Percentiles rank a stretch among this genome's conserved stretches.
phyloP scores from a whole-genome alignment of 1,139 yeast species.

The Hanseniaspora sp. region DNA sequence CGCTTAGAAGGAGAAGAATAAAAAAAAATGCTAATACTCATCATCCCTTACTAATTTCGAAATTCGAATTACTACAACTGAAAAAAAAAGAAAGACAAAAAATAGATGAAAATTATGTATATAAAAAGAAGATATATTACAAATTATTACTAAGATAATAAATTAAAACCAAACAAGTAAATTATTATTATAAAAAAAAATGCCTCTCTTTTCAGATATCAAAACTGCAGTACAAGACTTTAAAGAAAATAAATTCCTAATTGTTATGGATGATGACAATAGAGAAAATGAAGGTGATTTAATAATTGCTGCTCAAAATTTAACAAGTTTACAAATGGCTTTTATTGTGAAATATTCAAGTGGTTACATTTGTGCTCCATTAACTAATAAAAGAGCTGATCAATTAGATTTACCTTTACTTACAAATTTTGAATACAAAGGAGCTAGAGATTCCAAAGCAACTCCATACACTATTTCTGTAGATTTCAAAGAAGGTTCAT shows the following conservation, averaged over 20 bases:
- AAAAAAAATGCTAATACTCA: too few relatives aligned
- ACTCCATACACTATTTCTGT: conserved; percentile 94
- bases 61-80: too few relatives aligned
- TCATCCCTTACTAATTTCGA: too few relatives aligned
- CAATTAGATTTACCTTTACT: conserved; percentile 67
- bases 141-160: too few relatives aligned
- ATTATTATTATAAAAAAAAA: not conserved
- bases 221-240: conserved; percentile 71
- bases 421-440: conserved; percentile 35
- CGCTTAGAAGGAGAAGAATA: too few relatives aligned
- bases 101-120: too few relatives aligned
- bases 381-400: conserved; percentile 69
- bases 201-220: conserved; percentile 40
- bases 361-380: conserved; percentile 90
- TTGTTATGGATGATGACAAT: conserved; percentile 91
- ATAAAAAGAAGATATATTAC: too few relatives aligned
- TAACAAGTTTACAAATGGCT: conserved; percentile 84
- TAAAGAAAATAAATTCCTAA: conserved; percentile 75
- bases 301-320: conserved; percentile 75
- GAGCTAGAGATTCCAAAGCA: conserved; percentile 55
- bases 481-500: conserved; percentile 73
- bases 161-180: too few relatives aligned
- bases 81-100: too few relatives aligned
- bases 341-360: conserved; percentile 79
- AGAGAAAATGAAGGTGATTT: conserved; percentile 98